Percentiles rank a stretch among this genome's conserved stretches.
phyloP scores from a whole-genome alignment of 768 basidiomycete genomes.

The Hirschioporus abietinus region DNA sequence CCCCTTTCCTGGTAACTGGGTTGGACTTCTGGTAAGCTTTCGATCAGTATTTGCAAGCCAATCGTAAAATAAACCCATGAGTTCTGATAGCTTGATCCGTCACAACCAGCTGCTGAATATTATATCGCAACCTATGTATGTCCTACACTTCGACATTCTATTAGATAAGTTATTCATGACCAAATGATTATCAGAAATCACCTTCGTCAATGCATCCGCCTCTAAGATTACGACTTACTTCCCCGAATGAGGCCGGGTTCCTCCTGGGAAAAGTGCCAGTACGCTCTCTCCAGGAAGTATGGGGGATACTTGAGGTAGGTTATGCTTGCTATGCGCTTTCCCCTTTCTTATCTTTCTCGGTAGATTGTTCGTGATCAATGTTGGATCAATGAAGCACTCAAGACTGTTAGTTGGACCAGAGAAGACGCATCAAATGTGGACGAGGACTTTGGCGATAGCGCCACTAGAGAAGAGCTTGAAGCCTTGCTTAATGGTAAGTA shows the following conservation, averaged over 20 bases:
- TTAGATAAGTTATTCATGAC: conserved; percentile 4
- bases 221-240: conserved; percentile 55
- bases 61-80: conserved; percentile 16
- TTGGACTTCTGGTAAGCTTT: conserved; percentile 54
- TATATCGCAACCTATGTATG: conserved; percentile 67
- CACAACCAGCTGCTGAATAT: conserved; percentile 45
- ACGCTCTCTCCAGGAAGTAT: conserved; percentile 65
- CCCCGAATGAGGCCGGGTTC: conserved; percentile 75
- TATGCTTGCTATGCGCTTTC: conserved; percentile 6
- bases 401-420: conserved; percentile 50
- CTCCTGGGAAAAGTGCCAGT: conserved; percentile 67
- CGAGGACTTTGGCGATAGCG: conserved; percentile 28
- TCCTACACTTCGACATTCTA: conserved; percentile 10
- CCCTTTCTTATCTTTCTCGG: not conserved
- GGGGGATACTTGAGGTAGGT: conserved; percentile 66
- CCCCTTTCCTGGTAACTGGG: conserved; percentile 54
- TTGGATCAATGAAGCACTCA: conserved; percentile 74
- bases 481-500: conserved; percentile 57
- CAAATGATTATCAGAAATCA: conserved; percentile 41
- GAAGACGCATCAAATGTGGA: conserved; percentile 21
- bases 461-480: conserved; percentile 52
- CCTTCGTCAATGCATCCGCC: conserved; percentile 66
- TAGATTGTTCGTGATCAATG: conserved; percentile 79
- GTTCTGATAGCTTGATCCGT: conserved; percentile 48
- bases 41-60: not conserved